phyloP scores from a whole-genome alignment of 2,329 filamentous ascomycete species.

The Aspergillus transmontanensis region DNA sequence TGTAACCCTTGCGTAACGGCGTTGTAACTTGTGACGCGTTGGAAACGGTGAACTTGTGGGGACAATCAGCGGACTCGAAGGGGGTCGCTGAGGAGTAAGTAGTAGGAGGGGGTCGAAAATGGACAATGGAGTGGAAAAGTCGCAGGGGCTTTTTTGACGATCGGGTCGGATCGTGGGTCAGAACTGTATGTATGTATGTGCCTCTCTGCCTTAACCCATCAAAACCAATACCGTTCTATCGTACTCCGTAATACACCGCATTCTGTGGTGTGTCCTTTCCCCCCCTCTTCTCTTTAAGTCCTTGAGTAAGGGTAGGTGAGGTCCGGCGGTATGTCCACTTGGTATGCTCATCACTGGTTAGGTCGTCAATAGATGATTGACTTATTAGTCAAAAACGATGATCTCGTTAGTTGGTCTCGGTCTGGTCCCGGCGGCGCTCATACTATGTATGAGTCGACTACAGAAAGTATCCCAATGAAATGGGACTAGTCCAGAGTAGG shows the following conservation, averaged over 20 bases:
- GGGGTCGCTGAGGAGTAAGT: neutral
- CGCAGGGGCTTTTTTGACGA: constrained; percentile 17
- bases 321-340: neutral
- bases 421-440: neutral
- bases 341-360: neutral
- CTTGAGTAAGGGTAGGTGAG: neutral
- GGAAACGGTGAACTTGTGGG: constrained; percentile 30
- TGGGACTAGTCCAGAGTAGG: neutral
- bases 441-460: neutral
- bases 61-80: constrained; percentile 13
- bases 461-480: neutral
- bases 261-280: neutral
- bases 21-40: constrained; percentile 27
- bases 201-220: neutral
- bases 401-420: neutral
- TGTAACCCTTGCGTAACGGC: constrained; percentile 28
- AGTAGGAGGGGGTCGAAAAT: neutral
- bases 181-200: neutral
- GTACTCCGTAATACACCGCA: neutral
- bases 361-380: neutral
- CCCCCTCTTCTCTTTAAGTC: neutral
- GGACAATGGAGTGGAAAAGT: constrained; percentile 7
- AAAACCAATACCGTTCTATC: neutral
- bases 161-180: constrained; percentile 21
- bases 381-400: neutral